These are phyloP conservation scores for Russula foetens DNA, from an alignment of 768 basidiomycete species.

Conservation along the genomic window DNA sequence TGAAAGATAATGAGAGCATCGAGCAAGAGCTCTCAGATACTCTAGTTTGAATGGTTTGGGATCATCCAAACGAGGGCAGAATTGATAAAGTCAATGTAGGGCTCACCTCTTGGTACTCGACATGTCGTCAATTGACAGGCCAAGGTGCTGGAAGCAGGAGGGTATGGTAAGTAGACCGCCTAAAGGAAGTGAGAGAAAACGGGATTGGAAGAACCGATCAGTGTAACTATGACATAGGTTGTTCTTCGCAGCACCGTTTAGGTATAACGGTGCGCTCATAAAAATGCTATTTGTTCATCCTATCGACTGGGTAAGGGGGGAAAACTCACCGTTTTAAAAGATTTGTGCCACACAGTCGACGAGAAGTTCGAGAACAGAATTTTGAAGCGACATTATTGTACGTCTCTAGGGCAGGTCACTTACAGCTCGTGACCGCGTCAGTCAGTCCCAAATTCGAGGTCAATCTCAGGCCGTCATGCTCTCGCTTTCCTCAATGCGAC, in stretches of 20 bases:
- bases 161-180: neutral
- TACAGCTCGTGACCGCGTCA: neutral
- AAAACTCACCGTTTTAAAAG: constrained; percentile 17
- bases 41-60: constrained; percentile 77
- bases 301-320: constrained; percentile 28
- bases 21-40: constrained; percentile 73
- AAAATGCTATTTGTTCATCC: constrained; percentile 47
- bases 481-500: neutral
- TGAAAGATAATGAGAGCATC: constrained; percentile 50
- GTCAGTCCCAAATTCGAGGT: no score
- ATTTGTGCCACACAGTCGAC: no score
- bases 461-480: no score
- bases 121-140: neutral
- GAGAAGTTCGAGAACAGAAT: neutral
- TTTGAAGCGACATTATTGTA: constrained; percentile 1
- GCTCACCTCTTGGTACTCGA: neutral
- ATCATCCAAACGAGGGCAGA: constrained; percentile 41
- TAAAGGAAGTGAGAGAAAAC: constrained; percentile 16
- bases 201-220: constrained; percentile 46
- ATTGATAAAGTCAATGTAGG: constrained; percentile 1
- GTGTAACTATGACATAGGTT: constrained; percentile 84
- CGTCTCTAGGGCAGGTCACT: constrained; percentile 20
- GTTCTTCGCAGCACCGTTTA: constrained; percentile 46
- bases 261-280: constrained; percentile 47
- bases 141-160: neutral